Percentiles rank a stretch among this genome's conserved stretches.
Conservation (phyloP, 768 basidiomycete genomes). For the Termitomyces sp. region DNA sequence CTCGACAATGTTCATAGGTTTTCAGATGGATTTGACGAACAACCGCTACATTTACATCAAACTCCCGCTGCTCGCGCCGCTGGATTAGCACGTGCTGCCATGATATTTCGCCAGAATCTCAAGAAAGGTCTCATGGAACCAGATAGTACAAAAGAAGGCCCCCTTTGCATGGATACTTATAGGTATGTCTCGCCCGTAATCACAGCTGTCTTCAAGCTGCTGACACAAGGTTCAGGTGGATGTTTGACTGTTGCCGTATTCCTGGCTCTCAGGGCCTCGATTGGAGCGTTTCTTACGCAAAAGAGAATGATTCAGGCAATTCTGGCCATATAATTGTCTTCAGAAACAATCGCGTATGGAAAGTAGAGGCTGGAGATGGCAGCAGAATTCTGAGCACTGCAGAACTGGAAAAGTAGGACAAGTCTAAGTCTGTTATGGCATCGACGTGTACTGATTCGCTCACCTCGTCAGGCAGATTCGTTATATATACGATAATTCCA, state of each 20-base stretch:
- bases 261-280: slow-evolving; percentile 72
- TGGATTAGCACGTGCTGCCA: slow-evolving; percentile 58
- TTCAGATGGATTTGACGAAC: slow-evolving; percentile 71
- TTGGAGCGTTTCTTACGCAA: slow-evolving; percentile 68
- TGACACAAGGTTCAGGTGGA: slow-evolving; percentile 50
- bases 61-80: slow-evolving; percentile 65
- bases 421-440: not conserved
- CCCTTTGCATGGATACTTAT: slow-evolving; percentile 85
- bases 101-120: slow-evolving; percentile 68
- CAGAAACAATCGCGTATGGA: slow-evolving; percentile 84
- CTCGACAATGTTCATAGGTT: not conserved
- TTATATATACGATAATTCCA: slow-evolving; percentile 62
- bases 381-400: slow-evolving; percentile 55
- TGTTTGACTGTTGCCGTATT: slow-evolving; percentile 87
- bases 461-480: slow-evolving; percentile 57
- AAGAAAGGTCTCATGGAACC: slow-evolving; percentile 61
- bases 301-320: slow-evolving; percentile 47
- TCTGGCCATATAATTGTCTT: slow-evolving; percentile 81
- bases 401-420: slow-evolving; percentile 57
- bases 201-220: not conserved
- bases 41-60: slow-evolving; percentile 55
- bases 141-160: slow-evolving; percentile 61
- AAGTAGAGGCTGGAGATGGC: slow-evolving; percentile 53
- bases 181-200: slow-evolving; percentile 36
- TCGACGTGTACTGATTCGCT: not conserved